phyloP scores from a whole-genome alignment of 228 moss, liverwort and hornwort species.

The Sphagnum magellanicum region DNA sequence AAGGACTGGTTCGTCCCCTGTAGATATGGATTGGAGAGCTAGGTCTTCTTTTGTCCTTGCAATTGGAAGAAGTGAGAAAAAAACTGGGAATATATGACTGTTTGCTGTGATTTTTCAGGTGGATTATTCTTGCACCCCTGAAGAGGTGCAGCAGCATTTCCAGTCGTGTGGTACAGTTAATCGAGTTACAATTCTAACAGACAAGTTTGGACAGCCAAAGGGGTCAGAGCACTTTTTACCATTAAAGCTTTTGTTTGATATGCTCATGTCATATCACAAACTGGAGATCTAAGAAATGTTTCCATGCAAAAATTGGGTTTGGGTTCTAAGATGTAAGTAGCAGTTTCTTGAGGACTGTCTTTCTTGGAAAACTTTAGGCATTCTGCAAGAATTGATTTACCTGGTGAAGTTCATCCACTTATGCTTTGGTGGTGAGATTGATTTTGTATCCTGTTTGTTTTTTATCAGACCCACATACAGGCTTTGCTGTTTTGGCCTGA shows the following conservation, averaged over 20 bases:
- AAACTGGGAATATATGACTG: background rate
- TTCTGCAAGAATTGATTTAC: background rate
- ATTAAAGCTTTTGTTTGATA: too few species aligned
- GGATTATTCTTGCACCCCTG: constrained; percentile 83
- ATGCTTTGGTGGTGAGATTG: background rate
- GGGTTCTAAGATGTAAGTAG: too few species aligned
- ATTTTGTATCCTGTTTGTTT: background rate
- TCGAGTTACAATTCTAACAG: constrained; percentile 64
- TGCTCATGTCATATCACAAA: too few species aligned
- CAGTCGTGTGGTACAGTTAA: constrained; percentile 92
- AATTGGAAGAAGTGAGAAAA: too few species aligned
- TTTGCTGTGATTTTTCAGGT: constrained; percentile 29
- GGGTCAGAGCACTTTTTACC: constrained; percentile 27
- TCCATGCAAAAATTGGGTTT: too few species aligned
- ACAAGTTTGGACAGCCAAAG: constrained; percentile 83
- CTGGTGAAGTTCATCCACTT: background rate
- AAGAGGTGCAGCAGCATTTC: constrained; percentile 85
- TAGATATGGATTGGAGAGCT: too few species aligned
- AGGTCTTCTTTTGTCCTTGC: too few species aligned
- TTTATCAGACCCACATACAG: background rate
- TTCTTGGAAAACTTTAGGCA: background rate
- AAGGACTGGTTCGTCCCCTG: background rate
- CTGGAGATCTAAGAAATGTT: too few species aligned
- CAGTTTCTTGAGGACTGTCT: too few species aligned
- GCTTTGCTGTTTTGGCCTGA: background rate